Percentiles rank a stretch among this genome's conserved stretches.
Conservation (phyloP, 768 basidiomycete genomes). For the Strobilomyces dryophilus region DNA sequence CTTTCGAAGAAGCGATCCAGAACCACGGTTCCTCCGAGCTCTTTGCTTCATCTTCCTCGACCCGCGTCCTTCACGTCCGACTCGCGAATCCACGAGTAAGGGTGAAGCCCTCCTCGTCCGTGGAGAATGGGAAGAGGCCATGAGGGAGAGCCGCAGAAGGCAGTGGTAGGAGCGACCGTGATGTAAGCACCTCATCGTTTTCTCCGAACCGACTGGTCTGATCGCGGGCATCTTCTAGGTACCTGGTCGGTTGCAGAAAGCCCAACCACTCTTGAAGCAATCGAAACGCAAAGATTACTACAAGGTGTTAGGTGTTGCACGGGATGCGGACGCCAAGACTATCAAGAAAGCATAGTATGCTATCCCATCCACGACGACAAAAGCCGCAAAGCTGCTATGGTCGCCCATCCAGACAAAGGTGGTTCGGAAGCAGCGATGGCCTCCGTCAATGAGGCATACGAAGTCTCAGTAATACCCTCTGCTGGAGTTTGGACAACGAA, state of each 20-base stretch:
- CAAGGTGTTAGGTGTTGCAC: constrained; percentile 83
- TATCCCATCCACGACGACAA: not conserved
- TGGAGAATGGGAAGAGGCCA: constrained; percentile 87
- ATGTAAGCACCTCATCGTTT: constrained; percentile 43
- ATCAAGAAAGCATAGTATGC: constrained; percentile 88
- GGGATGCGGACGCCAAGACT: constrained; percentile 83
- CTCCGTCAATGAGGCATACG: constrained; percentile 91
- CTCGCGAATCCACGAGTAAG: constrained; percentile 58
- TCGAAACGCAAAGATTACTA: constrained; percentile 94
- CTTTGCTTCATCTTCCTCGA: constrained; percentile 20
- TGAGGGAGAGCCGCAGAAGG: constrained; percentile 81
- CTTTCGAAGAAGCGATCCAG: constrained; percentile 64
- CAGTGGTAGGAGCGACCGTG: constrained; percentile 68
- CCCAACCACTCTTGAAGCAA: constrained; percentile 84
- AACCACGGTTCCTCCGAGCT: constrained; percentile 44
- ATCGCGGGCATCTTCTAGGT: constrained; percentile 42
- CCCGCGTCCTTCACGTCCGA: constrained; percentile 46
- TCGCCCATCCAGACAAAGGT: constrained; percentile 92
- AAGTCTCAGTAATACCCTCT: constrained; percentile 70
- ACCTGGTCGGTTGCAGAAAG: constrained; percentile 67
- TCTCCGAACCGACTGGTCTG: not conserved
- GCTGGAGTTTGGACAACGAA: not conserved
- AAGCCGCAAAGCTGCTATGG: constrained; percentile 77
- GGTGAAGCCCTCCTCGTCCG: constrained; percentile 68
- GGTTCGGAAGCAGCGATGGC: constrained; percentile 95